Base-by-base conservation (phyloP, 2,329 filamentous ascomycete species). In the Chaetomium sp. region DNA sequence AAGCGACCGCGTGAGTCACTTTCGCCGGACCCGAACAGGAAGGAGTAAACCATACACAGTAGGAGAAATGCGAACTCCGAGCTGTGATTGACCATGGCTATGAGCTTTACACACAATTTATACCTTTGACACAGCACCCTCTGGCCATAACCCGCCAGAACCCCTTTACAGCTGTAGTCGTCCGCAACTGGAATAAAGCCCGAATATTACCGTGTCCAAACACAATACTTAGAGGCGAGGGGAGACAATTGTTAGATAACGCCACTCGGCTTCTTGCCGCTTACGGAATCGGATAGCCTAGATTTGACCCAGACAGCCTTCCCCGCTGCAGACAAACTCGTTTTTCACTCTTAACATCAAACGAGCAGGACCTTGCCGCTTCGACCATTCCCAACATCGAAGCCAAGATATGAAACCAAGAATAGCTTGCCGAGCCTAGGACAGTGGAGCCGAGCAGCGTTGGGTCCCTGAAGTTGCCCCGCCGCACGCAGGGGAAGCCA, bases 181-280 rank as follows among this genome's bases (percentile, higher is more conserved):
- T n/a, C 38, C 38, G 38, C 38, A 42, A 42, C 16, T 42, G 45
- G 21, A n/a, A 47, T 47, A 47, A 47, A 47, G 45, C 45, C 45
- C 45, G 45, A 23, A 9, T 21, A 12, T 2, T 21, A 2, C n/a
- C 9, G n/a, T 12, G 38, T 47, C 27, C 27, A 33, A 50, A 38
- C 29, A 63, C 54, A 63, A 63, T 63, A 33, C 45, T 63, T 57
- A 38, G 9, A 0, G 4, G 16, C 9, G 19, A 10, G 25, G 23
- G 60, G 31, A n/a, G 35, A 58, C 54, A 58, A 63, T 63, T 42
- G 60, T 57, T 38, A 38, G 60, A 31, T 19, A 38, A 27, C 53
- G 60, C 53, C 60, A 57, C 60, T 50, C 54, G 23, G 45, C 51
- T 51, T 13, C 9, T 45, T 13, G 10, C 42, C 53, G 27, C 29